Percentiles rank a stretch among this genome's conserved stretches.
Conservation (phyloP, 2,329 filamentous ascomycete genomes). For the Trichoderma koningiopsis region DNA sequence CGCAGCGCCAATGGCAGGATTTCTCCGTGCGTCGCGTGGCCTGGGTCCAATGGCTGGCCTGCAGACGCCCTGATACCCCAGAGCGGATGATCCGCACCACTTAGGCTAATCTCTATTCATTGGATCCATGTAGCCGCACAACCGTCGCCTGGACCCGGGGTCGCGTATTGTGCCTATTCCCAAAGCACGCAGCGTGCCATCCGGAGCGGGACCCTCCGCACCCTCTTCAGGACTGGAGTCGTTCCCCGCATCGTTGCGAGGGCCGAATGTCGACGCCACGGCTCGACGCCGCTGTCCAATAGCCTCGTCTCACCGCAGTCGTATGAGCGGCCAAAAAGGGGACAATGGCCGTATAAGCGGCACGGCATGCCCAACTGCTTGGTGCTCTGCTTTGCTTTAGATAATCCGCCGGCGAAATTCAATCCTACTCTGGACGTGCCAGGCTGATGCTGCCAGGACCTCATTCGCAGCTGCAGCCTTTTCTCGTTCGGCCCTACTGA, state of each 20-base stretch:
- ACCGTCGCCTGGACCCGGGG: constrained; percentile 10
- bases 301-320: neutral
- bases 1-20: constrained; percentile 2
- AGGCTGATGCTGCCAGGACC: neutral
- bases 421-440: constrained; percentile 7
- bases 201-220: constrained; percentile 13
- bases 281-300: constrained; percentile 9
- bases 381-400: neutral
- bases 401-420: constrained; percentile 23
- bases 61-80: neutral
- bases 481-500: constrained; percentile 19
- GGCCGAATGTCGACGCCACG: constrained; percentile 11
- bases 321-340: neutral
- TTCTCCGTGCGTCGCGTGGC: constrained; percentile 23
- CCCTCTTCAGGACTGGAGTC: constrained; percentile 3
- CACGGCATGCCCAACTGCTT: constrained; percentile 3
- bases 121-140: neutral
- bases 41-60: constrained; percentile 12
- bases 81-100: constrained; percentile 22
- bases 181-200: neutral
- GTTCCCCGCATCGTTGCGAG: constrained; percentile 15
- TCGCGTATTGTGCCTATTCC: neutral
- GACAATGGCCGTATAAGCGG: constrained; percentile 13
- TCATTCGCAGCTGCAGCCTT: neutral
- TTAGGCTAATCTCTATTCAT: constrained; percentile 24